Conservation (phyloP, 805 yeast species). For the Sugiyamaella chiloensis region DNA sequence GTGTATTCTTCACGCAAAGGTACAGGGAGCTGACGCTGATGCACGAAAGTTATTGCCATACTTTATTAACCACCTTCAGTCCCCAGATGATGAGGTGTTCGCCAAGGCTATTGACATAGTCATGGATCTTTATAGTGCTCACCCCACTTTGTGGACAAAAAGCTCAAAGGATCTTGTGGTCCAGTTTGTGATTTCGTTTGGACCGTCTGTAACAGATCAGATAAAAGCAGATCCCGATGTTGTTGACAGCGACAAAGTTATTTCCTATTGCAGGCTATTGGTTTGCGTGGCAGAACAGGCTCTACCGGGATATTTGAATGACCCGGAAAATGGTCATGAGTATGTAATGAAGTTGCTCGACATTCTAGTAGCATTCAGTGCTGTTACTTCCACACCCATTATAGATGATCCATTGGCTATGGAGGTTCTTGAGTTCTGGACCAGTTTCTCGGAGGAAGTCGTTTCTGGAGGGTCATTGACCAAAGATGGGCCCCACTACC, state of each 20-base stretch:
- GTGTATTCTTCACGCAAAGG: slow-evolving; percentile 1
- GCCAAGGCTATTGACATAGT: slow-evolving; percentile 16
- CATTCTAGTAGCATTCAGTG: slow-evolving; percentile 17
- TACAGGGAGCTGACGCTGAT: background rate
- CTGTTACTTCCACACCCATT: slow-evolving; percentile 19
- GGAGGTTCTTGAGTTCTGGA: slow-evolving; percentile 36
- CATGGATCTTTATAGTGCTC: slow-evolving; percentile 16
- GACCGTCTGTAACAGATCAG: background rate
- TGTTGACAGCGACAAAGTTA: background rate
- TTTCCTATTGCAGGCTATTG: slow-evolving; percentile 14
- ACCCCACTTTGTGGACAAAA: slow-evolving; percentile 19
- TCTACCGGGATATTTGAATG: slow-evolving; percentile 3
- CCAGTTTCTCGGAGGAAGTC: slow-evolving; percentile 31
- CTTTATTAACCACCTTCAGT: slow-evolving; percentile 12
- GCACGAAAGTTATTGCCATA: slow-evolving; percentile 1
- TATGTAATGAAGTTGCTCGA: slow-evolving; percentile 7
- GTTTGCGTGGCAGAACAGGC: slow-evolving; percentile 10
- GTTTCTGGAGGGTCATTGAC: slow-evolving; percentile 33
- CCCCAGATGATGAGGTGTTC: slow-evolving; percentile 18
- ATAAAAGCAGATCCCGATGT: background rate
- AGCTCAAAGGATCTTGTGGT: slow-evolving; percentile 12
- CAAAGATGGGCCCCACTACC: background rate
- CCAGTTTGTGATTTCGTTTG: slow-evolving; percentile 8
- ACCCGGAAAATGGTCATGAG: slow-evolving; percentile 1
- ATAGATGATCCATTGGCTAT: slow-evolving; percentile 30